Evolutionary conservation across 805 yeast species (phyloP), one percentile per base, ranked within the genome.

Genomic region (Suhomyces sp.): DNA sequence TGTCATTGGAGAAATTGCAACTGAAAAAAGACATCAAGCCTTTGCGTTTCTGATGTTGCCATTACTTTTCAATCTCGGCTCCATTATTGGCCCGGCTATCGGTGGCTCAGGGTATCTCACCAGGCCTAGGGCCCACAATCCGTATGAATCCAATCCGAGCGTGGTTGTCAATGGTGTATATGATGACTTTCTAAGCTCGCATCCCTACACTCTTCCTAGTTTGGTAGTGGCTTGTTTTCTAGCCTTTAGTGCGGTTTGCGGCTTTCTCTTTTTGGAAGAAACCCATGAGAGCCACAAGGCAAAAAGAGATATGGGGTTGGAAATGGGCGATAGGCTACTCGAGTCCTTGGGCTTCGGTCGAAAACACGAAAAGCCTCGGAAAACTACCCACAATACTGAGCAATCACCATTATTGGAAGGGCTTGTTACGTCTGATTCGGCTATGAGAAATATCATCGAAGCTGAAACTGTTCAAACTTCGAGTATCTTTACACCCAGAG

Each of bases 161-260:
- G 40, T 13, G 4, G 15, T 23, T 24, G 29, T 19, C 6, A 27
- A 17, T n/a, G 41, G 44, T 5, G 44, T 57, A 17, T 56, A 72
- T 44, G 60, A 59, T 17, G 61, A 60, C 0, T 57, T 77, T 54
- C 62, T 77, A 19, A 53, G 65, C 15, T 59, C 58, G 26, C 74
- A 70, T 60, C 86, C 86, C 2, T 82, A 79, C 58, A 78, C 82
- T 1, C 61, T 82, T 49, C 82, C 86, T 3, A 83, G 81, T 59
- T 52, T 83, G n/a, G 75, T 73, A 9, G 77, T 81, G 13, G 69
- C 80, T 4, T 1, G 54, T 1, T 63, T 76, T 27, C 29, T 27
- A 9, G 29, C 12, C 47, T 63, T 81, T 31, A 72, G 83, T 46
- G 53, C 74, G 40, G 10, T 72, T 1, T 53, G 69, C 41, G 78